phyloP scores from a whole-genome alignment of 192 early-diverging fungal species.

The Mortierella hygrophila region DNA sequence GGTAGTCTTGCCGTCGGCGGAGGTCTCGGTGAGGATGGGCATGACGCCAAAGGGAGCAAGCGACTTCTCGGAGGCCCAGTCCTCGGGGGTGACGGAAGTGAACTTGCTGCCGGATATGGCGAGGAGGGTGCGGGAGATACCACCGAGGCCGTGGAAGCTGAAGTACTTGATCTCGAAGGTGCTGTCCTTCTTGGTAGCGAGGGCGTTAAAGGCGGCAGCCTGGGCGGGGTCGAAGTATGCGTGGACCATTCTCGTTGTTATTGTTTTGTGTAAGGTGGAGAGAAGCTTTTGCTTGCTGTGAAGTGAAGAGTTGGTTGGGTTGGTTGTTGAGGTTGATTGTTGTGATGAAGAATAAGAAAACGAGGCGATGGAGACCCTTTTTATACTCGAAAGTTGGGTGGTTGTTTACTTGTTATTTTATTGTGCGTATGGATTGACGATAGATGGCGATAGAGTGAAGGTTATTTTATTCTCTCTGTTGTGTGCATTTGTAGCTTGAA shows the following conservation, averaged over 20 bases:
- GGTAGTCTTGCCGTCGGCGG: slow-evolving; percentile 41
- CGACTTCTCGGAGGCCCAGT: slow-evolving; percentile 58
- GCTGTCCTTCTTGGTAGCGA: slow-evolving; percentile 3
- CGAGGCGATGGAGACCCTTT: not conserved
- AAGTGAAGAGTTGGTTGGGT: not conserved
- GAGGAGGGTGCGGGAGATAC: slow-evolving; percentile 45
- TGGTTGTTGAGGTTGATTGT: not conserved
- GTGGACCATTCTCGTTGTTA: slow-evolving; percentile 16
- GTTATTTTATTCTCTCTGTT: not conserved
- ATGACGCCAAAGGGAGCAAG: slow-evolving; percentile 59
- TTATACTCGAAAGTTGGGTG: not conserved
- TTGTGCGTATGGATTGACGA: too few relatives aligned
- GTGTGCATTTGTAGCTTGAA: not conserved
- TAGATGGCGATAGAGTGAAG: not conserved
- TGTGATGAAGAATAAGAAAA: not conserved
- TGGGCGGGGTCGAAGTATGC: slow-evolving; percentile 14
- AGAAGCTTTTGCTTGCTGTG: not conserved
- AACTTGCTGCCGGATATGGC: slow-evolving; percentile 51
- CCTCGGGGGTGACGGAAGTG: slow-evolving; percentile 26
- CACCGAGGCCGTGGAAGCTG: slow-evolving; percentile 16
- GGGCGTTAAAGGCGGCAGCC: slow-evolving; percentile 4
- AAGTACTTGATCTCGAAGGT: slow-evolving; percentile 27
- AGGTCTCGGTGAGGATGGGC: slow-evolving; percentile 60
- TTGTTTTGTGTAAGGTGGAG: not conserved
- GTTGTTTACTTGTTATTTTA: not conserved